Conservation (phyloP, 805 yeast species). For the Komagataella pastoris region DNA sequence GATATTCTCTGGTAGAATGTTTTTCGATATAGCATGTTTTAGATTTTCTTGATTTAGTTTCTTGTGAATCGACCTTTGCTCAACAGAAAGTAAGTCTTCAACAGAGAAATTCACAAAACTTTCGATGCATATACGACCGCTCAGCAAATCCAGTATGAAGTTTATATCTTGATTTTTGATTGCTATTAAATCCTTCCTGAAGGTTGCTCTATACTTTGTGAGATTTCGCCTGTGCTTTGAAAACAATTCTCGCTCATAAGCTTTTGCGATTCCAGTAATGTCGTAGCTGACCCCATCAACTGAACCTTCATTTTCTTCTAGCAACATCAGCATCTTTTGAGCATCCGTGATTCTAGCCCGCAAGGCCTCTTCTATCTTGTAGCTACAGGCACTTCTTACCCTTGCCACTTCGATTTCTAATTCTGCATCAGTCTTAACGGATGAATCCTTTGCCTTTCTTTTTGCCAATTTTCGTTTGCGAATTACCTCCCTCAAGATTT, state of each 20-base stretch:
- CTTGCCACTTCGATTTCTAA: background rate
- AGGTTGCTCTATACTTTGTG: constrained; percentile 11
- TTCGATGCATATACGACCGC: constrained; percentile 8
- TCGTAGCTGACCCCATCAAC: background rate
- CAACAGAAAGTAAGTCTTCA: constrained; percentile 12
- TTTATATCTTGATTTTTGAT: constrained; percentile 12
- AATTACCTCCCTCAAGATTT: background rate
- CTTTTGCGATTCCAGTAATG: constrained; percentile 4
- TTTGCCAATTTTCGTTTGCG: background rate
- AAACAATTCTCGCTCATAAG: constrained; percentile 13
- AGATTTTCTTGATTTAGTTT: constrained; percentile 15
- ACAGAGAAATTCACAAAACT: constrained; percentile 11
- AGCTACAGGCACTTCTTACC: background rate
- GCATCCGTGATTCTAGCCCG: background rate
- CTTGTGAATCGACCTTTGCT: constrained; percentile 15
- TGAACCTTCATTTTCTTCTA: background rate
- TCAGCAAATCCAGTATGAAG: constrained; percentile 10
- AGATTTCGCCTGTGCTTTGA: constrained; percentile 7
- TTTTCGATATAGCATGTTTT: constrained; percentile 13
- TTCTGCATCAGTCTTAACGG: background rate
- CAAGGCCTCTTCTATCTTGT: background rate
- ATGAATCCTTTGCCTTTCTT: background rate
- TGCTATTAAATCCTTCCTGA: constrained; percentile 19
- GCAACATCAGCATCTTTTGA: background rate
- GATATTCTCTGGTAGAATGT: constrained; percentile 13